A percentile compares a stretch with the other conserved stretches of the same genome.
phyloP scores from a whole-genome alignment of 495 filamentous ascomycete species.

The Clavariopsis aquatica region DNA sequence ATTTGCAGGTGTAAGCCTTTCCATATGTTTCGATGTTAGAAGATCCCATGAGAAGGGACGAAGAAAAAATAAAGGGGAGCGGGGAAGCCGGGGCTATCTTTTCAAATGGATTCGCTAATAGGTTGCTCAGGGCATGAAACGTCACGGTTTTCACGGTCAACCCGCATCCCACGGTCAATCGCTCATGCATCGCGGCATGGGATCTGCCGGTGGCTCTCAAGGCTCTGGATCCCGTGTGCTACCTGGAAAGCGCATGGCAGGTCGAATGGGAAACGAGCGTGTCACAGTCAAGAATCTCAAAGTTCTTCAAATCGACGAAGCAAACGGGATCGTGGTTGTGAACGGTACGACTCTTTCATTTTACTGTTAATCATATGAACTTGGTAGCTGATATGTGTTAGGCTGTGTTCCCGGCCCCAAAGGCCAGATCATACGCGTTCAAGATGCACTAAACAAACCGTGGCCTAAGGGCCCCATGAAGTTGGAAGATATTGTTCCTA shows the following conservation, averaged over 20 bases:
- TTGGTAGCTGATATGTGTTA: not conserved
- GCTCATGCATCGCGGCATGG: constrained; percentile 84
- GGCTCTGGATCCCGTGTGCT: constrained; percentile 88
- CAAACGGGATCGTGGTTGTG: constrained; percentile 83
- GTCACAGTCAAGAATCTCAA: constrained; percentile 88
- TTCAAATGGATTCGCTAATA: constrained; percentile 1
- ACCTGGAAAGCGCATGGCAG: constrained; percentile 97
- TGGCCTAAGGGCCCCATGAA: constrained; percentile 33
- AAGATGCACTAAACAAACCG: constrained; percentile 27
- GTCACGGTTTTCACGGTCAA: constrained; percentile 83
- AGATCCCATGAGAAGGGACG: not conserved
- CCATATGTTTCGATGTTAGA: not conserved
- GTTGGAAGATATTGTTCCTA: constrained; percentile 11
- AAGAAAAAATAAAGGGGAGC: not conserved
- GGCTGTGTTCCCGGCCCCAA: constrained; percentile 33
- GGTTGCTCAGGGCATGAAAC: constrained; percentile 79
- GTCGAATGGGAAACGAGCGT: constrained; percentile 84
- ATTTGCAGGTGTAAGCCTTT: constrained; percentile 66
- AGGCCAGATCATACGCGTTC: constrained; percentile 23
- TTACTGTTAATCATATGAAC: too few species aligned
- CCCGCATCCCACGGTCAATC: constrained; percentile 93
- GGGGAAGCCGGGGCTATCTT: not conserved
- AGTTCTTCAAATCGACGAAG: constrained; percentile 80
- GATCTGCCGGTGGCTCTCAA: constrained; percentile 82
- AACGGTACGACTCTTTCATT: constrained; percentile 57